Evolutionary conservation across 352 stramenopile species (phyloP), one percentile per base, ranked within the genome.

Genomic region (Phytophthora melonis): DNA sequence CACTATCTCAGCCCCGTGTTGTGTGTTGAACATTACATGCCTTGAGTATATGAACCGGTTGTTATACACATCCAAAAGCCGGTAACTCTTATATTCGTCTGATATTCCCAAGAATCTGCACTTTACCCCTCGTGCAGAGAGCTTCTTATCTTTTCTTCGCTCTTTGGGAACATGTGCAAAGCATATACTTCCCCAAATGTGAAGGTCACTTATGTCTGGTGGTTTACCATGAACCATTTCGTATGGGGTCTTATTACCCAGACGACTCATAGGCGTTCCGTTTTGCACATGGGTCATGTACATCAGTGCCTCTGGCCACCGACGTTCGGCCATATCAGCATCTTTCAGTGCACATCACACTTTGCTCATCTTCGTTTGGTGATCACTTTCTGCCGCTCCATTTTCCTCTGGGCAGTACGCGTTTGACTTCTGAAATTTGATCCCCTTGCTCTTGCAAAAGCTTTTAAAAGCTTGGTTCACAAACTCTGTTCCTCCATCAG

Each of bases 121-220:
- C 14, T n/a, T 45, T 68, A 68, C 1, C 6, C 50, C 62, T 45
- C 62, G 23, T 16, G 62, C 50, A 34, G 52, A 63, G 23, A 57
- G 36, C 49, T 56, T 69, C 27, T 69, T 58, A 36, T 69, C 39
- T 27, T 62, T 69, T 10, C 53, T 32, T 8, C 62, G 27, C 7
- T 19, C 53, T 19, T 41, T 6, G 21, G 63, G 63, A 11, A 63
- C 16, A 16, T 70, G 63, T 2, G 63, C 54, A 63, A 70, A 70
- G 27, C 41, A 63, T n/a, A 58, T n/a, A 8, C 14, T 11, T 41
- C 54, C 39, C 53, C 53, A 58, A 11, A 63, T 41, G 5, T 19
- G 63, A 50, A 70, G 19, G 3, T 55, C 32, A 18, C n/a, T 66
- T 14, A 66, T 19, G 13, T 66, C 45, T 13, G 45, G 45, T 30